Evolutionary conservation across 2,329 filamentous ascomycete genomes (phyloP), one percentile per base, ranked within the genome.

Genomic region (Mycocentrospora acerina): DNA sequence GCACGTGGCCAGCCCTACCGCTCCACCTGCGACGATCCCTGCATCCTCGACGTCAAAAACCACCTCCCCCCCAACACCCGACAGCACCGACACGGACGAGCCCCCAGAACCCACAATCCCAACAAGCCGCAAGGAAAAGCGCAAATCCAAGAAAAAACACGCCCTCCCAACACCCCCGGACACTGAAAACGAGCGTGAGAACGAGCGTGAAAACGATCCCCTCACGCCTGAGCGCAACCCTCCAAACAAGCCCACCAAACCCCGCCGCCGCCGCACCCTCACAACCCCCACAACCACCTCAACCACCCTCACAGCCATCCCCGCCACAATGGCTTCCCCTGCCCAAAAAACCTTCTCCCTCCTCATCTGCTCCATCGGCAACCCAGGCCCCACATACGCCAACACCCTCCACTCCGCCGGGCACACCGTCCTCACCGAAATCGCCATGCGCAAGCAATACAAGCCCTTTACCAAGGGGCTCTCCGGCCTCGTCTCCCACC

Each of bases 331-430:
- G 42, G 36, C 44, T 28, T 62, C 63, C 55, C 51, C 60, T n/a
- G 18, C 51, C 12, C 41, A 45, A 41, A 53, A 44, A 32, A 52
- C 58, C 13, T 52, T 67, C 35, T 69, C 73, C 26, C 81, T 95
- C 54, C 80, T 97, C 40, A 76, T 97, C 57, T 80, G 90, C 71
- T 93, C 88, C 46, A 79, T 98, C 47, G 93, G 93, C 53, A 97
- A 97, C 57, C 89, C 87, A 6, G 55, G 57, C 40, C 73, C 81
- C 2, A 64, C 70, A 15, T 90, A 91, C 67, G 79, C 80, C 50
- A 77, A 85, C 48, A 94, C 88, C 14, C 82, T 91, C 7, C 93
- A 97, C 70, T 90, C 84, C 16, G 89, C 90, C 11, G 93, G 90
- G 9, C 91, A 97, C 71, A 79, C 82, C 39, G 79, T 89, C 30